Conservation (phyloP, 805 yeast genomes). For the Candida pini region DNA sequence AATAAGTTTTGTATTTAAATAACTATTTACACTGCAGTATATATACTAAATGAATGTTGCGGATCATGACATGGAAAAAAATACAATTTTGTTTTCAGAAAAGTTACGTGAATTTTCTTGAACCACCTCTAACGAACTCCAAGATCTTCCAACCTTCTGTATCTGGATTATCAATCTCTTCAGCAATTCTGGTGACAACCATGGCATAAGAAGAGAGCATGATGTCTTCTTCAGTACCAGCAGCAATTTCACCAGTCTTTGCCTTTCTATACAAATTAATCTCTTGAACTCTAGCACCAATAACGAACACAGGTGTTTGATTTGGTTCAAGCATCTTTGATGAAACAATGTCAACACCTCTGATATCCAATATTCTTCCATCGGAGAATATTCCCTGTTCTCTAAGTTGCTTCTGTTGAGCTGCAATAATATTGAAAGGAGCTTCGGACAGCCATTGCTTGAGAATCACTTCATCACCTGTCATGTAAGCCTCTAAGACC, state of each 20-base stretch:
- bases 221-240: conserved; percentile 92
- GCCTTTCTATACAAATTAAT: conserved; percentile 81
- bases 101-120: conserved; percentile 66
- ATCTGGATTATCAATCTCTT: conserved; percentile 79
- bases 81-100: too few species aligned
- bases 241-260: conserved; percentile 91
- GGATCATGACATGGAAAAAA: too few species aligned
- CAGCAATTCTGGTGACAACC: conserved; percentile 91
- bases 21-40: too few species aligned
- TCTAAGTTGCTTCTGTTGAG: conserved; percentile 85
- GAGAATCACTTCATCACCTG: conserved; percentile 78
- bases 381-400: conserved; percentile 91
- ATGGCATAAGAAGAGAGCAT: conserved; percentile 91
- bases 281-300: conserved; percentile 96
- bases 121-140: conserved; percentile 91
- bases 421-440: conserved; percentile 90
- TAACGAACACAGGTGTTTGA: conserved; percentile 86
- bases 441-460: conserved; percentile 95
- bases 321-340: conserved; percentile 86
- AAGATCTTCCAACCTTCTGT: conserved; percentile 97
- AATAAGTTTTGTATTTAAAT: too few species aligned
- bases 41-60: too few species aligned
- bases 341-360: conserved; percentile 89
- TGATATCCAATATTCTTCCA: conserved; percentile 84
- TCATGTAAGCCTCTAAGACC: conserved; percentile 88